phyloP scores from a whole-genome alignment of 257 asterid species.

The Solanum pinnatisectum region DNA sequence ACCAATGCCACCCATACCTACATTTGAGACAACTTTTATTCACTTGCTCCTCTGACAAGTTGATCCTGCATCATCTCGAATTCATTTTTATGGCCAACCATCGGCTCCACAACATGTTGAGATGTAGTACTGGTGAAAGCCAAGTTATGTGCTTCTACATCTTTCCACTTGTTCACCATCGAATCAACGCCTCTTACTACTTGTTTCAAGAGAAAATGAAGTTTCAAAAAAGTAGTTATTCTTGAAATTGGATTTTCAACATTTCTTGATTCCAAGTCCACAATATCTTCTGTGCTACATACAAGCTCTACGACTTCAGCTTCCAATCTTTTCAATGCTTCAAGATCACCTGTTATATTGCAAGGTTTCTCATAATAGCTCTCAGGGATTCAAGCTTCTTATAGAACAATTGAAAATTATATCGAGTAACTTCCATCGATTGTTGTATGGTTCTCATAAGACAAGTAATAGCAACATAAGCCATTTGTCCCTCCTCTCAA shows the following conservation, averaged over 20 bases:
- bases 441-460: background rate
- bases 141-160: background rate
- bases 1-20: background rate
- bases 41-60: background rate
- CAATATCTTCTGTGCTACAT: background rate
- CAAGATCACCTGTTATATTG: background rate
- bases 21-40: background rate
- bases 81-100: background rate
- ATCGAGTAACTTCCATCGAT: background rate
- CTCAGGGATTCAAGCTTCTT: background rate
- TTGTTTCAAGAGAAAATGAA: background rate
- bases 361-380: background rate
- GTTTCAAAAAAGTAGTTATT: background rate
- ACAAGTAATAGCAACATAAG: background rate
- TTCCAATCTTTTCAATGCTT: background rate
- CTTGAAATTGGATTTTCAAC: background rate
- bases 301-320: background rate
- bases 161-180: background rate
- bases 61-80: background rate
- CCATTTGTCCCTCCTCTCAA: background rate
- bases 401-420: background rate
- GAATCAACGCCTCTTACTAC: background rate
- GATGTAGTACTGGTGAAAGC: background rate
- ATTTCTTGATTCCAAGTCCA: background rate
- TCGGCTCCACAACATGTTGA: background rate